A percentile compares a stretch with the other conserved stretches of the same genome.
phyloP scores from a whole-genome alignment of 176 grass and related monocot genomes.

The Avena insularis region DNA sequence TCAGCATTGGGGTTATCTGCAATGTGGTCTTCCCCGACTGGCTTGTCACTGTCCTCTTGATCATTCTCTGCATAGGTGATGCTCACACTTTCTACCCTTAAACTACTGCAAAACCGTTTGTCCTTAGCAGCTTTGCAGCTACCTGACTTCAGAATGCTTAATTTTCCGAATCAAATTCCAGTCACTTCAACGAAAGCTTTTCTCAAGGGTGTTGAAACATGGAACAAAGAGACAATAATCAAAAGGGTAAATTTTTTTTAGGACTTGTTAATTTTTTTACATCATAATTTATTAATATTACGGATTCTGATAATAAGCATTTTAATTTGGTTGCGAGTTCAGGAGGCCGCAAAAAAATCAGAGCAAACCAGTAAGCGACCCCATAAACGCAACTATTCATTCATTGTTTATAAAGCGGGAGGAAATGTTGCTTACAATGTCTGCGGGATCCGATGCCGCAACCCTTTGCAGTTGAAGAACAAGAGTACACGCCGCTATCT shows the following conservation, averaged over 20 bases:
- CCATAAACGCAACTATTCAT: not conserved
- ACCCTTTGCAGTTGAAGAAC: conserved; percentile 44
- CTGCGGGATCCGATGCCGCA: not conserved
- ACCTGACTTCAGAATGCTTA: not conserved
- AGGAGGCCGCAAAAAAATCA: conserved; percentile 49
- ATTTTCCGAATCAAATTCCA: conserved; percentile 3
- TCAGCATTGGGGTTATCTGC: conserved; percentile 84
- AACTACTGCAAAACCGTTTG: not conserved
- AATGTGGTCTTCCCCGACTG: conserved; percentile 80
- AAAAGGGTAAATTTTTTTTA: conserved; percentile 46
- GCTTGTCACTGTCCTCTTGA: conserved; percentile 75
- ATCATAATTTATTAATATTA: not conserved
- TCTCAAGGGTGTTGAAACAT: conserved; percentile 65
- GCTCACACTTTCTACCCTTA: not conserved
- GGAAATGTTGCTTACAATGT: not conserved
- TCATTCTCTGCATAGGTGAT: conserved; percentile 74
- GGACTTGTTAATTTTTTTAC: not conserved
- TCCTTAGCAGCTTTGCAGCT: not conserved
- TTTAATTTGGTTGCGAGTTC: conserved; percentile 25
- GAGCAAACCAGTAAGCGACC: conserved; percentile 40
- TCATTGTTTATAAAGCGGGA: not conserved
- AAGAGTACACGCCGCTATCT: conserved; percentile 53
- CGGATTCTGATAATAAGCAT: not conserved
- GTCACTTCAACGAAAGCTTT: conserved; percentile 78
- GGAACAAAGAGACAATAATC: conserved; percentile 67